These are phyloP conservation scores for Glarea lozoyensis DNA, from an alignment of 495 filamentous ascomycete species.

Conservation along the genomic window DNA sequence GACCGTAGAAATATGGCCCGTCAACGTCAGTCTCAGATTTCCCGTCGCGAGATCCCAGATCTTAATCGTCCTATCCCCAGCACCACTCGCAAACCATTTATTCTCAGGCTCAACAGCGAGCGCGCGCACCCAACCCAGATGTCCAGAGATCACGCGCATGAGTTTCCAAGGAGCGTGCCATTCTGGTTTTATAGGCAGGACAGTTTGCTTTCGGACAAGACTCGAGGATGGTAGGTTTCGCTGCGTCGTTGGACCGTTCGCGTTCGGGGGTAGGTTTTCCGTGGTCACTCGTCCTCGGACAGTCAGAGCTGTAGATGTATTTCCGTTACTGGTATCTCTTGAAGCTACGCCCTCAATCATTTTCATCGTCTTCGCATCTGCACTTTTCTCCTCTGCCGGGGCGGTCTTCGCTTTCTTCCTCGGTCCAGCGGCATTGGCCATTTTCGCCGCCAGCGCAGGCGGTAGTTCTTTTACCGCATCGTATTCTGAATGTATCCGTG, in stretches of 20 bases:
- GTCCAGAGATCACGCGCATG: constrained; percentile 93
- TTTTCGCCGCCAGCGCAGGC: constrained; percentile 76
- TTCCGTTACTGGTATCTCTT: constrained; percentile 26
- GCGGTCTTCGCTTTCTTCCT: constrained; percentile 42
- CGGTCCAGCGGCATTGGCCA: constrained; percentile 53
- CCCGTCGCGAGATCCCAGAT: constrained; percentile 96
- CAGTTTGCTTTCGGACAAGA: constrained; percentile 23
- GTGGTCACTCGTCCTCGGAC: constrained; percentile 28
- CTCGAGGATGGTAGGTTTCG: constrained; percentile 35
- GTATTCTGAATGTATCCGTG: constrained; percentile 70
- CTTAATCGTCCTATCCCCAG: constrained; percentile 95
- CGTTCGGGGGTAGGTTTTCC: constrained; percentile 25
- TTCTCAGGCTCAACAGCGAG: constrained; percentile 93
- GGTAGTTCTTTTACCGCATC: constrained; percentile 72
- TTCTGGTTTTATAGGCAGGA: constrained; percentile 69
- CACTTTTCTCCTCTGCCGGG: constrained; percentile 21
- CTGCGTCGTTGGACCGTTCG: constrained; percentile 37
- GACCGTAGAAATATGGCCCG: constrained; percentile 95
- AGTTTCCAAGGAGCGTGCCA: constrained; percentile 99
- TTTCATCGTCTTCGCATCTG: constrained; percentile 51
- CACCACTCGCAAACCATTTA: constrained; percentile 95
- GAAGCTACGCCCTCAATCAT: constrained; percentile 58
- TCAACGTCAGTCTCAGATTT: constrained; percentile 73
- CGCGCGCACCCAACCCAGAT: constrained; percentile 89
- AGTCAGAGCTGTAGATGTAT: constrained; percentile 51